phyloP scores from a whole-genome alignment of 2,329 filamentous ascomycete species.

The Karstenula rhodostoma region DNA sequence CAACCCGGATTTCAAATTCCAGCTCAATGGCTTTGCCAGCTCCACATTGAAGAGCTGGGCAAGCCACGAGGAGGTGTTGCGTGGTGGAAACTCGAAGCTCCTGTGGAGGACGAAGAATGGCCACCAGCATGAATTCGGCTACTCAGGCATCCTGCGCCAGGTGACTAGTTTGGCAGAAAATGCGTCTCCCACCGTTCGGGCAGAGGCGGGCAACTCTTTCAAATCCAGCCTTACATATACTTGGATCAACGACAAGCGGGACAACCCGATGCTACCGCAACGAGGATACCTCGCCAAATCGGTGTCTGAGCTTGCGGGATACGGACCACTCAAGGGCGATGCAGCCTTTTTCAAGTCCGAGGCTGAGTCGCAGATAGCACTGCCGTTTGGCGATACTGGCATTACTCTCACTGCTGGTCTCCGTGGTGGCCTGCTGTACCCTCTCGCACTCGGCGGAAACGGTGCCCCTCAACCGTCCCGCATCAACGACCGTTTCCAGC shows the following conservation, averaged over 20 bases:
- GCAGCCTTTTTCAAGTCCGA: conserved; percentile 96
- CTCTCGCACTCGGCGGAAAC: conserved; percentile 70
- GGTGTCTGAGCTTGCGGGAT: conserved; percentile 83
- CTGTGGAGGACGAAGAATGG: conserved; percentile 73
- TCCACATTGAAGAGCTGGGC: conserved; percentile 91
- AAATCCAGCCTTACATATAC: conserved; percentile 87
- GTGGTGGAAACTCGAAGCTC: conserved; percentile 78
- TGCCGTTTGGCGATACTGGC: conserved; percentile 78
- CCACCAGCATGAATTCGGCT: conserved; percentile 79
- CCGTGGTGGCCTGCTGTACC: conserved; percentile 82
- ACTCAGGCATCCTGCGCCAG: conserved; percentile 86
- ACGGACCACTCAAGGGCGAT: conserved; percentile 83
- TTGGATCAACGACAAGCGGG: conserved; percentile 80
- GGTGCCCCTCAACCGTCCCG: conserved; percentile 72
- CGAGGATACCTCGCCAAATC: conserved; percentile 82
- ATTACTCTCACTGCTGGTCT: conserved; percentile 84
- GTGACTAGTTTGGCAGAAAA: conserved; percentile 78
- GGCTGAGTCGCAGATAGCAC: conserved; percentile 77
- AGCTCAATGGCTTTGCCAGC: conserved; percentile 82
- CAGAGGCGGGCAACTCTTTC: conserved; percentile 87
- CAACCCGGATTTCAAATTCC: conserved; percentile 81
- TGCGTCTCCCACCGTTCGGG: conserved; percentile 82
- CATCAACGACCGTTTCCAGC: conserved; percentile 92
- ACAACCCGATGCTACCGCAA: conserved; percentile 84
- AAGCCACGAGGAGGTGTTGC: conserved; percentile 88